Evolutionary conservation across 2,329 filamentous ascomycete species (phyloP), one percentile per base, ranked within the genome.

Genomic region (Alternaria brassicicola): DNA sequence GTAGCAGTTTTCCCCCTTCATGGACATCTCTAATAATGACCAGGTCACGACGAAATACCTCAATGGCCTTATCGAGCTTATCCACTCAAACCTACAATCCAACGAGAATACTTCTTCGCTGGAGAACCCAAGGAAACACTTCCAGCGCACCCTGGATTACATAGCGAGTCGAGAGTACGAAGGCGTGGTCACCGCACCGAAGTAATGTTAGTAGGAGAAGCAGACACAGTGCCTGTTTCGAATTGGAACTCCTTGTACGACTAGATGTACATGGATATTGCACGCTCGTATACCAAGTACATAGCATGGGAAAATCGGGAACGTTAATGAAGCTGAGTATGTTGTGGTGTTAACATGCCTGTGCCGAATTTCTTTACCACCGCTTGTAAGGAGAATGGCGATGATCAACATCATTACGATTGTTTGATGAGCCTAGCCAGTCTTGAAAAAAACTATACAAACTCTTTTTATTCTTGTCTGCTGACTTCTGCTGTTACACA

Each of bases 51-150:
- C 90, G 3, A 98, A 98, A 79, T 99, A 98, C 77, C 86, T 99
- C 63, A 99, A 99, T 74, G 95, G 95, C 3, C 87, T 99, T 49
- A 98, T 99, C 73, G 95, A 99, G 80, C 87, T 99, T 63, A 98
- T 99, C 73, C 93, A 99, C 78, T 97, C 93, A 21, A 99, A 99
- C 75, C 84, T 99, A 30, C 89, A 89, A 65, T 93, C 90, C 55
- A 95, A 92, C 74, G 89, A 92, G 73, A 91, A 95, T 69, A 91
- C 90, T 30, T 86, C 89, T 0, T 90, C 89, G 21, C 85, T 98
- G 49, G 95, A 99, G 73, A 92, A 88, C 64, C 96, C 95, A 62
- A 90, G 90, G 77, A 92, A 92, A 73, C 95, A 99, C 79, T 99
- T 99, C 80, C 86, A 96, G 78, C 88, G 96, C 64, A 99, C 95